Conservation (phyloP, 495 filamentous ascomycete genomes). For the Apodospora peruviana region DNA sequence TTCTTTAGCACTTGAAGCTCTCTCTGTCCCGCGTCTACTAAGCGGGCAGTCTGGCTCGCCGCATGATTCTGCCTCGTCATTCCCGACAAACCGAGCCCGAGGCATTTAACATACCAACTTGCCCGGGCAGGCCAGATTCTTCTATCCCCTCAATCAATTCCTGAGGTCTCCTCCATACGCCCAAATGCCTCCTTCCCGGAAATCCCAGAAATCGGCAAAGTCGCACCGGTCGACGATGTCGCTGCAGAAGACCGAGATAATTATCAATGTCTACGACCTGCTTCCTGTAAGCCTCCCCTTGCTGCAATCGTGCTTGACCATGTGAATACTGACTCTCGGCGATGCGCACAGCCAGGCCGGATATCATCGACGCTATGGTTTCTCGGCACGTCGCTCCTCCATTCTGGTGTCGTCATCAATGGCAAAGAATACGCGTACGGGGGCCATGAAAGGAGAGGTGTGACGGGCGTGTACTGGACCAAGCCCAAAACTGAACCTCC, state of each 20-base stretch:
- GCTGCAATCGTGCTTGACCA: background rate
- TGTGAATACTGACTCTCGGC: background rate
- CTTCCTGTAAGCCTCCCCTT: slow-evolving; percentile 50
- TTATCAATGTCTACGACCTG: slow-evolving; percentile 78
- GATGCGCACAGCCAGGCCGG: slow-evolving; percentile 50
- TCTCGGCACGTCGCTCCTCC: slow-evolving; percentile 64
- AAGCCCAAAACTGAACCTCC: slow-evolving; percentile 61
- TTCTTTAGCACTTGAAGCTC: no score
- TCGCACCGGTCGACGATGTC: slow-evolving; percentile 54
- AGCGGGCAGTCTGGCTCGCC: background rate
- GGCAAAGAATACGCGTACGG: slow-evolving; percentile 76
- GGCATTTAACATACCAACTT: background rate
- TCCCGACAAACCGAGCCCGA: background rate
- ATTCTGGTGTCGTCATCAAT: slow-evolving; percentile 74
- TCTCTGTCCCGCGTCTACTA: background rate
- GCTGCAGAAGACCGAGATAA: slow-evolving; percentile 61
- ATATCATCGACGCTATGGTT: slow-evolving; percentile 66
- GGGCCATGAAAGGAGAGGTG: slow-evolving; percentile 60
- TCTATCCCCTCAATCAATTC: background rate
- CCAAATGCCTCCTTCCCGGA: slow-evolving; percentile 35
- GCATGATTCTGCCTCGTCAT: slow-evolving; percentile 1
- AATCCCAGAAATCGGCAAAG: slow-evolving; percentile 34
- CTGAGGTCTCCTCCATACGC: background rate
- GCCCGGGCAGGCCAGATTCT: background rate
- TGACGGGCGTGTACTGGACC: slow-evolving; percentile 77